Evolutionary conservation across 352 stramenopile genomes (phyloP), one percentile per base, ranked within the genome.

Genomic region (Aphanomyces stellatus): DNA sequence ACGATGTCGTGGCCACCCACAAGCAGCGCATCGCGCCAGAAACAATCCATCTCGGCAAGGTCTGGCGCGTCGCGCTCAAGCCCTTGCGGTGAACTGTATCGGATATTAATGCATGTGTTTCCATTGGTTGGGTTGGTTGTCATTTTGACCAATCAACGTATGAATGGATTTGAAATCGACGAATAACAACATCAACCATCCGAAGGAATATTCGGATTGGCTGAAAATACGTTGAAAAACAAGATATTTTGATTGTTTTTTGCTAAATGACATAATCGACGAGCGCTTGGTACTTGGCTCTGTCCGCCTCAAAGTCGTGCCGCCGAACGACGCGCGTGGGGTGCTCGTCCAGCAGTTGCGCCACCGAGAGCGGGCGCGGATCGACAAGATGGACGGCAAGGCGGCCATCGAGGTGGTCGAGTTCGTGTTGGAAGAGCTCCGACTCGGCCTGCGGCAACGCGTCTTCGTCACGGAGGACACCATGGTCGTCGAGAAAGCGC

Each of bases 331-430:
- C 25, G 7, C 24, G 22, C 11, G 24, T 13, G 19, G 57, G 57
- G 27, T 35, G 31, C 15, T 10, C 13, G 2, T 25, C 30, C 6
- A 64, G 25, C 11, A 64, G 42, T 28, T 64, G 34, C 1, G 30
- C 34, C 13, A 5, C 37, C 3, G 13, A 88, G 42, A 93, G 74
- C 34, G 76, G 85, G 55, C 81, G 73, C 13, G 76, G 59, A 22
- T 90, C 80, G 42, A 91, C 63, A n/a, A 79, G 79, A 60, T 93
- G 81, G 27, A 91, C 68, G 69, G 89, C 91, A 55, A 93, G 74
- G 25, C 91, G 71, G 51, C 85, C 85, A 43, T 91, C 78, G 19
- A 93, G 69, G 25, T 93, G 85, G 71, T 93, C 82, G 4, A 90
- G 70, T 55, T 93, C 85, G 64, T 93, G 85, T 72, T 93, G 85